Evolutionary conservation across 2,329 filamentous ascomycete genomes (phyloP).

Genomic region (Colletotrichum somersetense): DNA sequence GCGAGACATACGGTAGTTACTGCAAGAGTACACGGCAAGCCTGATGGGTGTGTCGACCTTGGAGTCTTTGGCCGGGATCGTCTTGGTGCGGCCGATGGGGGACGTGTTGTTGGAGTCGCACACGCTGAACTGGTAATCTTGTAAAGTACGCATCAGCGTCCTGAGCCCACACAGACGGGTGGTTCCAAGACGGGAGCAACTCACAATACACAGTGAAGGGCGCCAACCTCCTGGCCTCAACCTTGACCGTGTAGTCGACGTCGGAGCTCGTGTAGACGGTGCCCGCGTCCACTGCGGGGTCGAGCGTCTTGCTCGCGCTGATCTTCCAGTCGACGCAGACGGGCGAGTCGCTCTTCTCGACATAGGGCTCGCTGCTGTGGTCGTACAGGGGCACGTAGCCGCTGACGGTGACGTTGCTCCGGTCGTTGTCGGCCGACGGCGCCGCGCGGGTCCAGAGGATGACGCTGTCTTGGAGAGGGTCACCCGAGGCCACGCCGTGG

Average conservation of each 20-base stretch:
- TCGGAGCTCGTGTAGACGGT: slow-evolving; percentile 77
- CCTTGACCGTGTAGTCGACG: slow-evolving; percentile 81
- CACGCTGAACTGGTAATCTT: slow-evolving; percentile 74
- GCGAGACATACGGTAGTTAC: slow-evolving; percentile 70
- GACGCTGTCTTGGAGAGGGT: slow-evolving; percentile 69
- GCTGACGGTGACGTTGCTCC: slow-evolving; percentile 58
- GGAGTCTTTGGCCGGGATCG: slow-evolving; percentile 69
- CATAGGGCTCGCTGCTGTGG: slow-evolving; percentile 62
- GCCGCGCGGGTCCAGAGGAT: slow-evolving; percentile 65
- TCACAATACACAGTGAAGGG: slow-evolving; percentile 73
- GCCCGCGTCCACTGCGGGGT: slow-evolving; percentile 64
- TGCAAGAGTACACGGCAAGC: slow-evolving; percentile 79
- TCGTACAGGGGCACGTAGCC: slow-evolving; percentile 59
- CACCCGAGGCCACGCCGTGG: slow-evolving; percentile 68
- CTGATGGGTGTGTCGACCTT: slow-evolving; percentile 66
- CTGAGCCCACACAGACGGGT: slow-evolving; percentile 45
- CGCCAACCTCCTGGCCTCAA: slow-evolving; percentile 73
- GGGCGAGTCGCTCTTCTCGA: slow-evolving; percentile 61
- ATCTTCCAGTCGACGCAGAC: slow-evolving; percentile 78
- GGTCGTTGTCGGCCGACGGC: slow-evolving; percentile 58
- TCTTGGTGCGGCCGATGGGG: slow-evolving; percentile 77
- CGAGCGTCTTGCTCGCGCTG: slow-evolving; percentile 58
- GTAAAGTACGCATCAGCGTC: neutral
- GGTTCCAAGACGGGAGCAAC: neutral
- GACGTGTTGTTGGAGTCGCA: slow-evolving; percentile 73